Conservation (phyloP, 2,329 filamentous ascomycete species). For the Stachybotrys chlorohalonatus region DNA sequence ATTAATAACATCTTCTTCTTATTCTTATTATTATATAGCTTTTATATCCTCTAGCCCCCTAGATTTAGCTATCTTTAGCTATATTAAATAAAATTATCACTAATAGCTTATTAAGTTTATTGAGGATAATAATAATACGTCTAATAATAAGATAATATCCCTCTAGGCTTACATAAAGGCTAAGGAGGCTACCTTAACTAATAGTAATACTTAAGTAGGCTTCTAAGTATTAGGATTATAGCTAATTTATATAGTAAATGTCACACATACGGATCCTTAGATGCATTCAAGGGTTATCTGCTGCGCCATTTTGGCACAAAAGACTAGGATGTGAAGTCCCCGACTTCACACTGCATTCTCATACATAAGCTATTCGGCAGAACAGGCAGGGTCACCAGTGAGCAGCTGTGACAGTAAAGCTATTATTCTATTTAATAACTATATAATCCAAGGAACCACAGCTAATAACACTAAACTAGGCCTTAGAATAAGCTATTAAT, state of each 20-base stretch:
- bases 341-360: no score
- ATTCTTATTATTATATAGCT: slow-evolving; percentile 1
- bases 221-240: neutral
- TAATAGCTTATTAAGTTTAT: neutral
- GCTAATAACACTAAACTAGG: no score
- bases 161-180: neutral
- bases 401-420: no score
- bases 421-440: neutral
- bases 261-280: no score
- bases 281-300: no score
- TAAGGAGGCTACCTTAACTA: neutral
- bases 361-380: no score
- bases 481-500: neutral
- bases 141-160: neutral
- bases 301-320: no score
- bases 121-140: neutral
- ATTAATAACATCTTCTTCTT: neutral
- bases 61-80: slow-evolving; percentile 1
- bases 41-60: slow-evolving; percentile 1
- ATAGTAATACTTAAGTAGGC: neutral
- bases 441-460: neutral
- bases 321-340: no score
- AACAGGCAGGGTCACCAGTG: no score
- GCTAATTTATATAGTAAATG: neutral
- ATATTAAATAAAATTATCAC: slow-evolving; percentile 1